Percentiles rank a stretch among this genome's conserved stretches.
These are phyloP conservation scores for Stenocarpella maydis DNA, from an alignment of 2,329 filamentous ascomycete genomes.

Conservation along the genomic window DNA sequence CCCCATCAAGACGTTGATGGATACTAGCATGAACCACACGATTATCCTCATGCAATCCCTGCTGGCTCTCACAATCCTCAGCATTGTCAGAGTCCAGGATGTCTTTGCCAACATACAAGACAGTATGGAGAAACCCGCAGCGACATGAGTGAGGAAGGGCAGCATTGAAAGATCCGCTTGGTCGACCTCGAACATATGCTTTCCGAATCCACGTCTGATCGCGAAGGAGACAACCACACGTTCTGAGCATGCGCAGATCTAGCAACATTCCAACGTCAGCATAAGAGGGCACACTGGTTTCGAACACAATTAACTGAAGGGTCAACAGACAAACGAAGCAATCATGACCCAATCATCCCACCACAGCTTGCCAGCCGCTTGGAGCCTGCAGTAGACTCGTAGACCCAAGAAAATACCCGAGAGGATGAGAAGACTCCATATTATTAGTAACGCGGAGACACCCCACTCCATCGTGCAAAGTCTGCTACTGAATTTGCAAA, in stretches of 20 bases:
- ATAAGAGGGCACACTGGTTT: accelerated
- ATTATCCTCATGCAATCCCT: not conserved
- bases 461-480: not conserved
- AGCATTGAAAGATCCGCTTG: not conserved
- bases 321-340: not conserved
- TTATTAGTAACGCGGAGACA: not conserved
- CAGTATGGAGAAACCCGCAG: not conserved
- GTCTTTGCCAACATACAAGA: not conserved
- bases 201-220: not conserved
- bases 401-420: not conserved
- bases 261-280: not conserved
- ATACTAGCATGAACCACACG: not conserved
- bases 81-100: not conserved
- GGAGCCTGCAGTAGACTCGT: not conserved
- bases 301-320: not conserved
- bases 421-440: not conserved
- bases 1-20: slow-evolving; percentile 2
- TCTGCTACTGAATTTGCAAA: not conserved
- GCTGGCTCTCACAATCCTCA: not conserved
- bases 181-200: not conserved
- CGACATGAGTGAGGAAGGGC: not conserved
- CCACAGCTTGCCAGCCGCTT: not conserved
- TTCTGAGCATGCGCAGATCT: not conserved
- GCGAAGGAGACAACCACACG: not conserved
- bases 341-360: slow-evolving; percentile 17